Conservation (phyloP, 176 grass and related monocot genomes). For the Thalia dealbata region DNA sequence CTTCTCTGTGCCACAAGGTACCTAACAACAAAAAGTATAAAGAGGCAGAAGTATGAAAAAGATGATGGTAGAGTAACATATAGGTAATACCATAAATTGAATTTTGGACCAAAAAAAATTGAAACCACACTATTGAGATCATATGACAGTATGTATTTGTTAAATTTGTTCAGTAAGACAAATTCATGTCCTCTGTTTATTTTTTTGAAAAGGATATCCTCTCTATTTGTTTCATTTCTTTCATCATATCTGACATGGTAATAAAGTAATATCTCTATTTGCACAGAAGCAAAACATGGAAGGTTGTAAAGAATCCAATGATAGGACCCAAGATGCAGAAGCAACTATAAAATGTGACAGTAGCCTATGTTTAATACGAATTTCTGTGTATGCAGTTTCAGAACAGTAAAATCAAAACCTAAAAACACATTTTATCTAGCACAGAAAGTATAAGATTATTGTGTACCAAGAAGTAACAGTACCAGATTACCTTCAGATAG, state of each 20-base stretch:
- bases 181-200: neutral
- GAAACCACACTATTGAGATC: neutral
- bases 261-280: neutral
- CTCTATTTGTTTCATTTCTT: neutral
- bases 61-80: neutral
- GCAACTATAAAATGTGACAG: neutral
- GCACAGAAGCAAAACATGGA: neutral
- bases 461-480: neutral
- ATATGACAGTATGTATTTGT: neutral
- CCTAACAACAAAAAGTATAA: slow-evolving; percentile 24
- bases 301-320: neutral
- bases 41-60: neutral
- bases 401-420: neutral
- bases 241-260: neutral
- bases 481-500: neutral
- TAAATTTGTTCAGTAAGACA: neutral
- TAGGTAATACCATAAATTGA: neutral
- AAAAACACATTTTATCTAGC: neutral
- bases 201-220: too few relatives aligned
- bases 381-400: neutral
- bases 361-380: neutral
- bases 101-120: neutral
- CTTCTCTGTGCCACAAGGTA: slow-evolving; percentile 95
- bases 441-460: neutral
- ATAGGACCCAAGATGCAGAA: neutral